Conservation (phyloP, 140 eudicot species). For the Anethum foeniculum region DNA sequence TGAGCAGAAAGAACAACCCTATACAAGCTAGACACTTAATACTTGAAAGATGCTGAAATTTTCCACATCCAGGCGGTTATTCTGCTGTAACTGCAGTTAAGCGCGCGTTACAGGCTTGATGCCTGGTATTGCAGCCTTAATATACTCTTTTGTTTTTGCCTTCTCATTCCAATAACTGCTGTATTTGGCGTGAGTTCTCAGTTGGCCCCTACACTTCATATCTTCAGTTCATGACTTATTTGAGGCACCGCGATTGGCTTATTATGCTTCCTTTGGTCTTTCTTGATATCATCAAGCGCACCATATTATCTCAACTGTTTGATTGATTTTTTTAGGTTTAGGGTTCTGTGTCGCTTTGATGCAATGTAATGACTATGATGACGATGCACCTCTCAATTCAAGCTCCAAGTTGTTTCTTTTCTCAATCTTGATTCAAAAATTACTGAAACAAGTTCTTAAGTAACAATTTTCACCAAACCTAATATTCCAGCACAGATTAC, state of each 20-base stretch:
- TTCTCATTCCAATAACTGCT: too few species aligned
- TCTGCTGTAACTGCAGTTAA: not conserved
- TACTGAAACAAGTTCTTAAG: not conserved
- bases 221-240: not conserved
- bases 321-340: not conserved
- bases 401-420: not conserved
- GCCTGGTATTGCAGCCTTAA: not conserved
- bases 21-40: not conserved
- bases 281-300: not conserved
- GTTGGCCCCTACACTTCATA: not conserved
- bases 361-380: not conserved
- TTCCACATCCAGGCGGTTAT: not conserved
- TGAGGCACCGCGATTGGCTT: not conserved
- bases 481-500: not conserved
- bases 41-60: too few species aligned
- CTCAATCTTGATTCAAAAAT: not conserved
- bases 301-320: not conserved
- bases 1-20: not conserved
- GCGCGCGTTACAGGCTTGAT: not conserved
- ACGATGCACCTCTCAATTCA: not conserved
- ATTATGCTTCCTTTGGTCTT: not conserved
- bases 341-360: not conserved
- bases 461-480: not conserved
- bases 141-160: not conserved
- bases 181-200: not conserved